phyloP scores from a whole-genome alignment of 495 filamentous ascomycete species.

The Xylaria intraflava region DNA sequence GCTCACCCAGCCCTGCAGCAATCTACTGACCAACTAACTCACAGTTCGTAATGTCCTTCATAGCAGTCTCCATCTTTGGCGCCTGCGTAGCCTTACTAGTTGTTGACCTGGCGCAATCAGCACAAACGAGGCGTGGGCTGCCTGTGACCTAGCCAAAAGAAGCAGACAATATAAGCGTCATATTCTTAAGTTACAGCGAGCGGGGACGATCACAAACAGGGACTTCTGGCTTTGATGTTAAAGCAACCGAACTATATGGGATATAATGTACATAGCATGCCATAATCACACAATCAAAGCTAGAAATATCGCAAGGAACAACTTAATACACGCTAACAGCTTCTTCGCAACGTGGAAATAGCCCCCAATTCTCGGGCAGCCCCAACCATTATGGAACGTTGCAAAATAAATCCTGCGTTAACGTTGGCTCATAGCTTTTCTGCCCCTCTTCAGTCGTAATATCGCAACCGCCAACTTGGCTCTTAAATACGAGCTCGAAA shows the following conservation, averaged over 20 bases:
- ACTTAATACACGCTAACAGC: too few relatives aligned
- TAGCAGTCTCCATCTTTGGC: conserved; percentile 73
- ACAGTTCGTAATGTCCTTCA: conserved; percentile 56
- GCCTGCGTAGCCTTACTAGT: conserved; percentile 56
- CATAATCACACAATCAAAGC: too few relatives aligned
- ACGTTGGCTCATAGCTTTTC: conserved; percentile 13
- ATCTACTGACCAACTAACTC: background rate
- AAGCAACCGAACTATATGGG: too few relatives aligned
- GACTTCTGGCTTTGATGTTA: too few relatives aligned
- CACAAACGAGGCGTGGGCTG: background rate
- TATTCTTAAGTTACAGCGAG: too few relatives aligned
- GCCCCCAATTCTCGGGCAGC: background rate
- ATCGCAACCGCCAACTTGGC: conserved; percentile 34
- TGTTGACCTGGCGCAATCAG: conserved; percentile 15
- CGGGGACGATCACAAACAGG: too few relatives aligned
- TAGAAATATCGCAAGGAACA: too few relatives aligned
- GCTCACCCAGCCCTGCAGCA: background rate
- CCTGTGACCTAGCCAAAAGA: too few relatives aligned
- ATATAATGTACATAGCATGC: too few relatives aligned
- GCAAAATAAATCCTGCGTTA: conserved; percentile 31
- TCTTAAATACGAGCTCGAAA: conserved; percentile 38
- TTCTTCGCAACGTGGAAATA: background rate
- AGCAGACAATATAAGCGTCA: too few relatives aligned
- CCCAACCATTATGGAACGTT: background rate
- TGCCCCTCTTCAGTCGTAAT: conserved; percentile 16